Base-by-base conservation (phyloP, 2,329 filamentous ascomycete species). In the Phialemonium atrogriseum region DNA sequence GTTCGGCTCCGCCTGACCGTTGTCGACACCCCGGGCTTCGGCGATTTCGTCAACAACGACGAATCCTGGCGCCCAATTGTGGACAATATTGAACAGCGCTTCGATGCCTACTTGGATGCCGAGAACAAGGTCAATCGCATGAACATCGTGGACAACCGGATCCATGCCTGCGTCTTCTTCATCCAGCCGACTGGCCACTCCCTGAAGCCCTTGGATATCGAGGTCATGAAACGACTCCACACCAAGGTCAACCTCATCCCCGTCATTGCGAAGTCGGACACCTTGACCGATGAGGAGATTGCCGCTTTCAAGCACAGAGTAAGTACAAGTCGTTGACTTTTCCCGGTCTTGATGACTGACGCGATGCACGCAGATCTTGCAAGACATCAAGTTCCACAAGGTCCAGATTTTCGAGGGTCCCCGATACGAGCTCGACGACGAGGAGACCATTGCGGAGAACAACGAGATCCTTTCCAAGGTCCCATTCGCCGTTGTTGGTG, bases 41-140 rank as follows among this genome's bases (percentile, higher is more conserved):
- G 91, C 53, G 91, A 98, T 66, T 98, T 96, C 55, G 91, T 98
- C 56, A 98, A 98, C 81, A 98, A 98, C 58, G 91, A 96, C 52
- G 91, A 96, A 65, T 98, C 91, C 17, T 98, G 91, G 91, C 80
- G 91, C 54, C 91, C 91, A 35, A 98, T 98, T 64, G 82, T 95
- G 51, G 91, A 98, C 72, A 96, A 96, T 73, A 96, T 98, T 53
- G 91, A 98, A 73, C 87, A 94, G 73, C 84, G 91, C 48, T 98
- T 91, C 55, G 91, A 98, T 63, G 88, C 91, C 33, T 98, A 96
- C 63, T 74, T 98, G 38, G 91, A 98, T 64, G 89, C 91, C 27
- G 91, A 98, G 76, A 98, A 98, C 79, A 98, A 96, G 77, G 87
- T 98, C 60, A 98, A 98, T 73, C 86, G 91, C 52, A 94, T 95